Evolutionary conservation across 108 stramenopile genomes (phyloP).

Genomic region (Pseudonitzschia delicatissima): DNA sequence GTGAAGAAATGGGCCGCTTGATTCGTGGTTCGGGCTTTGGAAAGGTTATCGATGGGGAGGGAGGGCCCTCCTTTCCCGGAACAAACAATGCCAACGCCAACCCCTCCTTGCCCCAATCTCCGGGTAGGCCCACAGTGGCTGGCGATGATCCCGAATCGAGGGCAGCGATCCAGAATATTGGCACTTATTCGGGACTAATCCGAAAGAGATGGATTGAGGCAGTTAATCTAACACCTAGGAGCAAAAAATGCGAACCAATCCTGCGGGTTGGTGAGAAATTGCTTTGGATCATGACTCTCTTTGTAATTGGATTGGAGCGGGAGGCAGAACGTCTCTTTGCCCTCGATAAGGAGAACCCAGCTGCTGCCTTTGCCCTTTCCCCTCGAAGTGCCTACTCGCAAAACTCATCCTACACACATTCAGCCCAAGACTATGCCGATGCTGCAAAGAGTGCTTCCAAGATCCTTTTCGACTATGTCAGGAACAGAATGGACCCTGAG

Average conservation of each 20-base stretch:
- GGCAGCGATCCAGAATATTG: conserved; percentile 17
- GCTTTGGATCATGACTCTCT: conserved; percentile 66
- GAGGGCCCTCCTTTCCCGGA: neutral
- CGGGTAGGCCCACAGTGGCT: neutral
- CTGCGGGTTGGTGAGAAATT: conserved; percentile 67
- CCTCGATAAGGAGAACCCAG: conserved; percentile 13
- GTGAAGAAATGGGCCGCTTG: conserved; percentile 87
- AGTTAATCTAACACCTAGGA: conserved; percentile 28
- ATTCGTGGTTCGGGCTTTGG: conserved; percentile 74
- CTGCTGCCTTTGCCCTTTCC: neutral
- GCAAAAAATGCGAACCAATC: conserved; percentile 59
- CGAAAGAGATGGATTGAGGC: conserved; percentile 40
- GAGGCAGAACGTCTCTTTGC: conserved; percentile 45
- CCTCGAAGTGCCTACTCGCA: conserved; percentile 13
- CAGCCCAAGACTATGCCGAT: conserved; percentile 63
- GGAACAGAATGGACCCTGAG: conserved; percentile 43
- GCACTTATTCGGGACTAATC: conserved; percentile 36
- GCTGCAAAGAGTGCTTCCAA: conserved; percentile 80
- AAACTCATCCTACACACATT: conserved; percentile 36
- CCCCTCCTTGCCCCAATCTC: neutral
- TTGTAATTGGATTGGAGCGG: conserved; percentile 72
- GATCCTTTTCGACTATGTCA: conserved; percentile 67
- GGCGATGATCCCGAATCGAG: conserved; percentile 6
- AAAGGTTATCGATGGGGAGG: conserved; percentile 30
- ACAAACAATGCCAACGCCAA: neutral